Conservation (phyloP, 2,329 filamentous ascomycete genomes). For the Hypoxylon sp. region DNA sequence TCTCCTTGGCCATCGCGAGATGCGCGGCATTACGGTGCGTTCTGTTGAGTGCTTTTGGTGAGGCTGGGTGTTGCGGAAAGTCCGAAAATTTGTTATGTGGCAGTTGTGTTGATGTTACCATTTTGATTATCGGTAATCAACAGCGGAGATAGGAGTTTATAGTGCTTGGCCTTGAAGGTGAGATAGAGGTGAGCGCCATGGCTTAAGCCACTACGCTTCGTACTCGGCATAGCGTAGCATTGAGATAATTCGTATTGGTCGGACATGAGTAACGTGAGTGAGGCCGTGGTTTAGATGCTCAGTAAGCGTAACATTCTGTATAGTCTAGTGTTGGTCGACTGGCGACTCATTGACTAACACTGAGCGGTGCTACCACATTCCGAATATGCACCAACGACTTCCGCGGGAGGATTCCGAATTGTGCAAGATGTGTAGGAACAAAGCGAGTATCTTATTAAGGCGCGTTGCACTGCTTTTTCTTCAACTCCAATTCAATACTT, state of each 20-base stretch:
- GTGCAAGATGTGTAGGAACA: constrained; percentile 1
- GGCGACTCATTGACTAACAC: not conserved
- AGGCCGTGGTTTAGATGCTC: not conserved
- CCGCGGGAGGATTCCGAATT: not conserved
- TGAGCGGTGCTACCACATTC: not conserved
- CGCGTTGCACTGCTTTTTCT: constrained; percentile 7
- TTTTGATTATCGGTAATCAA: constrained; percentile 2
- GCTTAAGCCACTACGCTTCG: constrained; percentile 1
- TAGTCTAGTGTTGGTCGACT: not conserved
- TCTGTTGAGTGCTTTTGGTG: constrained; percentile 13
- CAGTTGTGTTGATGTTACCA: constrained; percentile 2
- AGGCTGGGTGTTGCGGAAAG: constrained; percentile 31
- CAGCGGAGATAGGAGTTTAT: constrained; percentile 21
- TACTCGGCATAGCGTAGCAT: constrained; percentile 6
- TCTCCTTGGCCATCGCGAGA: constrained; percentile 31
- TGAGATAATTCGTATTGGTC: not conserved
- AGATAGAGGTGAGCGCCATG: not conserved
- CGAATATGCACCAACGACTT: not conserved
- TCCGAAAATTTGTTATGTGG: constrained; percentile 30
- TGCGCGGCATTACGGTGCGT: constrained; percentile 18
- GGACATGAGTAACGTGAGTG: constrained; percentile 6
- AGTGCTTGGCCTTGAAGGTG: not conserved
- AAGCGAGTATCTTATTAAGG: constrained; percentile 6
- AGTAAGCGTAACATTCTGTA: constrained; percentile 4
- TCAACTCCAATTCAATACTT: constrained; percentile 27